Base-by-base conservation (phyloP, 192 early-diverging fungal species). In the Coemansia sp. region DNA sequence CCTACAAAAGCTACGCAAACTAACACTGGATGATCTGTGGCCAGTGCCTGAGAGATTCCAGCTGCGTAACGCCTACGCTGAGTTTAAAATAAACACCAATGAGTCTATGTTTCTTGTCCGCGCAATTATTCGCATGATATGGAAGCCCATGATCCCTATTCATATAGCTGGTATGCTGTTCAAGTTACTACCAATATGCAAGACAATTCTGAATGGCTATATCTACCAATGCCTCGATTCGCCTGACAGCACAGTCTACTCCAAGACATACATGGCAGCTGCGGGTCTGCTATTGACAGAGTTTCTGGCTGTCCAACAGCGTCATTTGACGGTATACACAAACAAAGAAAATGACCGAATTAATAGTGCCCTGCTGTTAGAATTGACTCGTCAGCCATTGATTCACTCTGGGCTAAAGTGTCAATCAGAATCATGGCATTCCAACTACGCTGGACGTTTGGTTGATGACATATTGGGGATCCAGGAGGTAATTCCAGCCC, bases 121-220 rank as follows among this genome's bases (percentile, higher is more conserved):
- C 4, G 77, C 71, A 11, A 64, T 79, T 43, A n/a, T 59, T 1
- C 71, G 77, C 6, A 74, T 79, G 71, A 60, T 71, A 3, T 79
- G 77, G 77, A 60, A 72, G 34, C 76, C 76, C 11, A 29, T 74
- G 53, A 45, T 79, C 2, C 76, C 76, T 2, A 35, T 79, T 9
- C 67, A 61, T n/a, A 45, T 70, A 6, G 16, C 69, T 2, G 44
- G 47, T 4, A 53, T 59, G 22, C 6, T 74, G 30, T 13, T 65
- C 1, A 47, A 68, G 24, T 43, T 49, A 11, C 35, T 64, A 2
- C 27, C 24, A 10, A 59, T 74, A 12, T 27, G 30, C 5, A 22
- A 52, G 24, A 58, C 52, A 18, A 41, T 61, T 16, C 12, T 71
- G 34, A 53, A 58, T n/a, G 40, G 61, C 2, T 61, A 61, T 4